A percentile compares a stretch with the other conserved stretches of the same genome.
These are phyloP conservation scores for Endothia cerciana DNA, from an alignment of 2,329 filamentous ascomycete genomes.

Conservation along the genomic window DNA sequence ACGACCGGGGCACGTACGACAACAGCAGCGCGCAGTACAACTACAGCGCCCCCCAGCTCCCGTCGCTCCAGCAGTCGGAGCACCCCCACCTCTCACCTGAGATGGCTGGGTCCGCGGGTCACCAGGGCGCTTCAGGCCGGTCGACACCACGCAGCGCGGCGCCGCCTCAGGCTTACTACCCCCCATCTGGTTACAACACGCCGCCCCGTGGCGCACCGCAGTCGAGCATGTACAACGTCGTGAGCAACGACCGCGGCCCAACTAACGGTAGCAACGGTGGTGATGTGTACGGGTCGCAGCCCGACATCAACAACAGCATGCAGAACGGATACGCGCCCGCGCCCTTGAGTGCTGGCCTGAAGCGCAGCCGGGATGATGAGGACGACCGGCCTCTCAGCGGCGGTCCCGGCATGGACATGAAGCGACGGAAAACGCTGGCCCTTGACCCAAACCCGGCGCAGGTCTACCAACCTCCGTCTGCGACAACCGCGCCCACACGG, in stretches of 20 bases:
- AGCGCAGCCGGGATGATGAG: constrained; percentile 49
- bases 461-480: constrained; percentile 37
- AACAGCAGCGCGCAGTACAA: constrained; percentile 74
- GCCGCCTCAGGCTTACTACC: constrained; percentile 74
- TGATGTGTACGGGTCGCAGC: constrained; percentile 72
- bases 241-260: constrained; percentile 75
- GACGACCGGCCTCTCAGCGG: constrained; percentile 43
- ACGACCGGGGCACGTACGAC: constrained; percentile 77
- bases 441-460: constrained; percentile 39
- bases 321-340: constrained; percentile 66
- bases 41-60: constrained; percentile 72
- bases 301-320: constrained; percentile 60
- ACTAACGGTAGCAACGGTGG: constrained; percentile 67
- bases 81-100: constrained; percentile 79
- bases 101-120: constrained; percentile 78
- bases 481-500: constrained; percentile 33
- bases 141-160: constrained; percentile 83
- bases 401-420: constrained; percentile 37
- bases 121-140: constrained; percentile 79
- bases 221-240: constrained; percentile 88
- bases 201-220: constrained; percentile 72
- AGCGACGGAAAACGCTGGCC: constrained; percentile 41
- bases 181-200: constrained; percentile 73
- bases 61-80: constrained; percentile 69
- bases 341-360: constrained; percentile 59